Evolutionary conservation across 1,284 basidiomycete species (phyloP).

Genomic region (Cryptococcus sp.): DNA sequence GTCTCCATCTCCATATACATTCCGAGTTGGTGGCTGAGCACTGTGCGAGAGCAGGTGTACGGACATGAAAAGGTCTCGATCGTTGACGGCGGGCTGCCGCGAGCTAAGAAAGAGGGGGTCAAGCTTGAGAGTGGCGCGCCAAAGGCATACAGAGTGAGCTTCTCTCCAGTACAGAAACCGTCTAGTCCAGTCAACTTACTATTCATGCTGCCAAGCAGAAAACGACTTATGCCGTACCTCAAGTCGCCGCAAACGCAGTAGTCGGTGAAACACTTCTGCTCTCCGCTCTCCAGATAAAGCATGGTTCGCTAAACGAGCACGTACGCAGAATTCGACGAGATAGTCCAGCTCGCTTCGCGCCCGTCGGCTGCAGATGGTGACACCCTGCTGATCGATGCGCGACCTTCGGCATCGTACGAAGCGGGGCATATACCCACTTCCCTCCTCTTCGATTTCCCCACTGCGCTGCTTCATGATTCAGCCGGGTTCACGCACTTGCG

Average conservation of each 20-base stretch:
- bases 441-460: slow-evolving; percentile 6
- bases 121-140: slow-evolving; percentile 11
- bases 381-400: slow-evolving; percentile 11
- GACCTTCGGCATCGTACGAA: slow-evolving; percentile 6
- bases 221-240: slow-evolving; percentile 10
- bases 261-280: slow-evolving; percentile 4
- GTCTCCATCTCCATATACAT: background rate
- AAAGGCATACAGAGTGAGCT: slow-evolving; percentile 3
- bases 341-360: slow-evolving; percentile 5
- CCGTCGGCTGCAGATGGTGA: background rate
- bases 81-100: slow-evolving; percentile 14
- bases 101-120: slow-evolving; percentile 8
- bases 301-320: background rate
- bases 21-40: background rate
- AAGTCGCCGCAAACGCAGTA: background rate
- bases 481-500: slow-evolving; percentile 9
- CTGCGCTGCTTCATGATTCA: slow-evolving; percentile 1
- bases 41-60: slow-evolving; percentile 5
- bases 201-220: no score
- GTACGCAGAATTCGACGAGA: slow-evolving; percentile 7
- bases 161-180: background rate
- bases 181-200: no score
- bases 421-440: slow-evolving; percentile 15
- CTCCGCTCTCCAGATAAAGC: no score
- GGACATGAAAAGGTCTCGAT: slow-evolving; percentile 16